Conservation (phyloP, 495 filamentous ascomycete genomes). For the Cercophora sp. region DNA sequence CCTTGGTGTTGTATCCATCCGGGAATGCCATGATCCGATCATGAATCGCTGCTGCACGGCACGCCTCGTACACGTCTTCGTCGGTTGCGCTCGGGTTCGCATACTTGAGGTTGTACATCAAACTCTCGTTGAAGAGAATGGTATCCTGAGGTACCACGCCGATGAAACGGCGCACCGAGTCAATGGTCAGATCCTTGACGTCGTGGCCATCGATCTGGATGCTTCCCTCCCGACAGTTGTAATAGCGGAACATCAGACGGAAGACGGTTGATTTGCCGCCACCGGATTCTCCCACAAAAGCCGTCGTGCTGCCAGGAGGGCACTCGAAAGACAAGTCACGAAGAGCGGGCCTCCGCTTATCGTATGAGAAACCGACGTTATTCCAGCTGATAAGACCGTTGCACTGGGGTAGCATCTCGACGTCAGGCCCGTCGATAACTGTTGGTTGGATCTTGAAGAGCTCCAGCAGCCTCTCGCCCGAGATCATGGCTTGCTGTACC, state of each 20-base stretch:
- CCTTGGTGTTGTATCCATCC: slow-evolving; percentile 85
- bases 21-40: slow-evolving; percentile 94
- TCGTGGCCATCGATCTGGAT: slow-evolving; percentile 82
- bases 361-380: slow-evolving; percentile 87
- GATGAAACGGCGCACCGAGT: slow-evolving; percentile 84
- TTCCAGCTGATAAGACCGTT: slow-evolving; percentile 80
- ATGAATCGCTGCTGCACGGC: slow-evolving; percentile 88
- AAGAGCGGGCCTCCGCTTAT: slow-evolving; percentile 79
- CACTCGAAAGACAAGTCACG: slow-evolving; percentile 77
- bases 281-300: slow-evolving; percentile 91
- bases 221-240: slow-evolving; percentile 71
- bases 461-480: slow-evolving; percentile 89
- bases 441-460: slow-evolving; percentile 87
- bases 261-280: slow-evolving; percentile 98
- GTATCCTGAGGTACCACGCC: slow-evolving; percentile 97
- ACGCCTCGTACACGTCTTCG: slow-evolving; percentile 85
- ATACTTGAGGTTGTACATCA: slow-evolving; percentile 96
- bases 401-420: slow-evolving; percentile 55
- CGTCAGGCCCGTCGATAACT: slow-evolving; percentile 63
- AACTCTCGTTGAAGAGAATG: slow-evolving; percentile 89
- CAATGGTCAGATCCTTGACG: slow-evolving; percentile 81
- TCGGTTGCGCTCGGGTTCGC: slow-evolving; percentile 82
- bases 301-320: slow-evolving; percentile 85
- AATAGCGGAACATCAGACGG: slow-evolving; percentile 91
- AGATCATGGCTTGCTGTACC: slow-evolving; percentile 95